Evolutionary conservation across 805 yeast species (phyloP), one percentile per base, ranked within the genome.

Genomic region (Kodamaea kaohsiungensis): DNA sequence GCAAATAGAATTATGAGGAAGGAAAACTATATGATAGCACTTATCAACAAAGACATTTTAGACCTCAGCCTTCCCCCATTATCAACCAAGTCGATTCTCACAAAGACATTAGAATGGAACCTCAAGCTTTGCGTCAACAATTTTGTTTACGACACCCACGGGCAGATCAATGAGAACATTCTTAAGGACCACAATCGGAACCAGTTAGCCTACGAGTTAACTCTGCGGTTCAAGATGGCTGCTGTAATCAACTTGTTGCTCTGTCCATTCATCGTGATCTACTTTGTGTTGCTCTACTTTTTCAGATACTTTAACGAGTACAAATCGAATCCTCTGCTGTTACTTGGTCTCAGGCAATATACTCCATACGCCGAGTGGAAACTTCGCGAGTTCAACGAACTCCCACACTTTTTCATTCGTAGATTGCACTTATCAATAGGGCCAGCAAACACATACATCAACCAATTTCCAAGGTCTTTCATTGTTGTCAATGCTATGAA

Each of bases 281-380:
- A 95, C 70, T 89, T 92, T 71, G 78, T 90, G 16, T 72, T 93
- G 48, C 79, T 91, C 53, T 90, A 91, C 68, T 93, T 95, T 64
- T 87, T 95, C 77, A 81, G 91, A 45, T 91, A 95, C 67, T 95
- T 95, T 70, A 92, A 92, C 67, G 98, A 93, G 69, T 91, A 89
- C 67, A 89, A 89, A 65, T 83, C 89, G 43, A 88, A 93, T 52
- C 99, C 99, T 0, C 84, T 91, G 1, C 77, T 91, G 9, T 77
- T 95, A 52, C 79, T 91, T 1, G 77, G 76, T 3, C 65, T 74
- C 51, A 76, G 99, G 47, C 96, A 91, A 61, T 95, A 91, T 65
- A 90, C 98, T 0, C 97, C 98, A 0, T 83, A 83, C 70, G 98
- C 98, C 0, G 92, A 89, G 63, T 95, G 98, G 98, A 90, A 87